Evolutionary conservation across 495 filamentous ascomycete species (phyloP).

Genomic region (Thozetella sp.): DNA sequence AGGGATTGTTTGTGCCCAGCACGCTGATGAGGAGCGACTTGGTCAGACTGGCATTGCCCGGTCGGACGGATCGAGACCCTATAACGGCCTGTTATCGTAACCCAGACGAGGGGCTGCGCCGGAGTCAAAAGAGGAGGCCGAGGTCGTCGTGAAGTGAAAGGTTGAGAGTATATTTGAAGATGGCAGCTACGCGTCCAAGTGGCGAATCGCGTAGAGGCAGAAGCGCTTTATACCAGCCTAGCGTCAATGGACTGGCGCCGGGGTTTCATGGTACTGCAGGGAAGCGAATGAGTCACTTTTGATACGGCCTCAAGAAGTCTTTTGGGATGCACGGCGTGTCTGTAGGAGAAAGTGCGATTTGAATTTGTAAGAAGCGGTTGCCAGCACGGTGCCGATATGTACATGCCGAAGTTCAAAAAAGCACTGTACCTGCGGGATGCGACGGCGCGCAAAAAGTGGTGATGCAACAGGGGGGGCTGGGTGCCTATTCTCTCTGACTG

Average conservation of each 20-base stretch:
- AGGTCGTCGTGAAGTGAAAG: neutral
- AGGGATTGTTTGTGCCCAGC: neutral
- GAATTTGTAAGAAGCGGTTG: neutral
- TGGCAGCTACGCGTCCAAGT: constrained; percentile 12
- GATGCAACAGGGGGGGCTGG: constrained; percentile 2
- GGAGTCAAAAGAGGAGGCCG: neutral
- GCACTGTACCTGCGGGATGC: neutral
- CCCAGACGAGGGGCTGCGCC: neutral
- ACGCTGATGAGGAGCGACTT: neutral
- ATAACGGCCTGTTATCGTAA: neutral
- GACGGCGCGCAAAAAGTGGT: neutral
- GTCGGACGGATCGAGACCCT: neutral
- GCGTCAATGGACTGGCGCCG: neutral
- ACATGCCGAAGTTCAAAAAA: neutral
- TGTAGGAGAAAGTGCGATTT: neutral
- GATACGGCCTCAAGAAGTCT: neutral
- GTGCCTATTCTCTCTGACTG: neutral
- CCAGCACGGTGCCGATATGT: neutral
- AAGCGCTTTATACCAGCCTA: constrained; percentile 5
- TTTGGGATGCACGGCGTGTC: neutral
- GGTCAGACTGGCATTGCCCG: neutral
- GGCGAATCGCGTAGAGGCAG: constrained; percentile 12
- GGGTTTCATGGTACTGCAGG: neutral
- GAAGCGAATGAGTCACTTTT: constrained; percentile 5
- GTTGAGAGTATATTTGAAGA: constrained; percentile 3